Evolutionary conservation across 345 rosid genomes (phyloP), one percentile per base, ranked within the genome.

Genomic region (Clarkia xantiana): DNA sequence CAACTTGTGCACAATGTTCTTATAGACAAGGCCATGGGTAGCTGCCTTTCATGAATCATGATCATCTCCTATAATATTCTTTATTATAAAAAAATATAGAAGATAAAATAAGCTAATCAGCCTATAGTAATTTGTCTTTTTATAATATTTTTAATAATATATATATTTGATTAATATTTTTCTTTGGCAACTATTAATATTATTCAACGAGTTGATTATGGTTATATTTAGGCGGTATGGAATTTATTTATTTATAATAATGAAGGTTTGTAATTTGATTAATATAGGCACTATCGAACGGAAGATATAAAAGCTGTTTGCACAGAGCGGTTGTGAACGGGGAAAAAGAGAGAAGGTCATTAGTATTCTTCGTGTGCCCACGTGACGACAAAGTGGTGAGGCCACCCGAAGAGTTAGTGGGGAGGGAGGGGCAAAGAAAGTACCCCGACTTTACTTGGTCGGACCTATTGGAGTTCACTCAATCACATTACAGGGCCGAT

Each of bases 271-370:
- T n/a, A n/a, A n/a, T n/a, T 46, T 9, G 15, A 3, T 0, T 34
- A 18, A 44, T 18, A n/a, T 54, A 91, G 98, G 98, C 98, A 25
- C 77, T 91, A 14, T 77, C 96, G 1, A 91, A 91, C 50, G 84
- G 86, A 1, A 73, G 53, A 60, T 86, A 72, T 77, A 86, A 79
- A 68, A 91, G 98, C 45, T 91, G 96, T 67, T 44, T 91, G 71
- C 98, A 91, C 69, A 62, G 89, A 43, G 98, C 98, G 15, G 93
- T 91, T 19, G 96, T 91, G 56, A 91, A 86, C 76, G 79, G 75
- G 42, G 58, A 62, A 49, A 86, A 68, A 2, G 62, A 82, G 18
- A 83, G 98, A 52, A 91, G 84, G 72, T 86, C 98, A 18, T 79
- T 91, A 14, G 96, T 96, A 6, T 91, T 91, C 73, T 91, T 91